A percentile compares a stretch with the other conserved stretches of the same genome.
These are phyloP conservation scores for Cymodocea nodosa DNA, from an alignment of 116 monocot genomes.

Conservation along the genomic window DNA sequence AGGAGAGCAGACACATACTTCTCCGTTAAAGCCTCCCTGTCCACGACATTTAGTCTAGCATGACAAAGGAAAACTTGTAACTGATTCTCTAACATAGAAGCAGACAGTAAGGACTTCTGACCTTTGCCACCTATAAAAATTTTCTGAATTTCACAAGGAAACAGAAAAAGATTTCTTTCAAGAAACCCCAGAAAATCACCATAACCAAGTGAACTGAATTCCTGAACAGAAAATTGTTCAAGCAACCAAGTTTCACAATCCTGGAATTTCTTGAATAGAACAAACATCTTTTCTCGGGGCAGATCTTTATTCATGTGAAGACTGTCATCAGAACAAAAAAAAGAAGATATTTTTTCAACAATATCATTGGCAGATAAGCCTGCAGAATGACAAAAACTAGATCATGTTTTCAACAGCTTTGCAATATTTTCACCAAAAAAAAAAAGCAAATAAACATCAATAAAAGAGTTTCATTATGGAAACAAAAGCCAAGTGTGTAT, in stretches of 20 bases:
- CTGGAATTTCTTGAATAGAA: slow-evolving; percentile 26
- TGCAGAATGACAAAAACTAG: slow-evolving; percentile 10
- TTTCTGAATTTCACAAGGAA: slow-evolving; percentile 30
- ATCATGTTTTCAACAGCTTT: background rate
- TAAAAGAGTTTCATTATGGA: too few relatives aligned
- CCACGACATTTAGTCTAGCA: slow-evolving; percentile 22
- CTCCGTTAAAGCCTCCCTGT: slow-evolving; percentile 15
- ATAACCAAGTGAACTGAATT: slow-evolving; percentile 68
- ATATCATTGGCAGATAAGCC: slow-evolving; percentile 51
- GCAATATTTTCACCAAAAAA: background rate
- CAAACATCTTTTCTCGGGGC: slow-evolving; percentile 15
- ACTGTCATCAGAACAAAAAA: slow-evolving; percentile 21
- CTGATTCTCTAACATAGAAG: slow-evolving; percentile 40
- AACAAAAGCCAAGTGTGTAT: too few relatives aligned
- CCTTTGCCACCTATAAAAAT: slow-evolving; percentile 13
- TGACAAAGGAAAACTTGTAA: slow-evolving; percentile 52
- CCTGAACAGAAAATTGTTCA: slow-evolving; percentile 44
- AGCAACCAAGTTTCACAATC: slow-evolving; percentile 65
- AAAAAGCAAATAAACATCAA: background rate
- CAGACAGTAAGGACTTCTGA: slow-evolving; percentile 17
- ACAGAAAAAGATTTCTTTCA: slow-evolving; percentile 29
- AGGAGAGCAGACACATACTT: slow-evolving; percentile 41
- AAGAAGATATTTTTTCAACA: slow-evolving; percentile 35
- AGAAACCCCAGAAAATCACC: slow-evolving; percentile 67
- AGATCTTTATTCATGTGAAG: background rate